Conservation (phyloP, 257 asterid species). For the Solanum peruvianum region DNA sequence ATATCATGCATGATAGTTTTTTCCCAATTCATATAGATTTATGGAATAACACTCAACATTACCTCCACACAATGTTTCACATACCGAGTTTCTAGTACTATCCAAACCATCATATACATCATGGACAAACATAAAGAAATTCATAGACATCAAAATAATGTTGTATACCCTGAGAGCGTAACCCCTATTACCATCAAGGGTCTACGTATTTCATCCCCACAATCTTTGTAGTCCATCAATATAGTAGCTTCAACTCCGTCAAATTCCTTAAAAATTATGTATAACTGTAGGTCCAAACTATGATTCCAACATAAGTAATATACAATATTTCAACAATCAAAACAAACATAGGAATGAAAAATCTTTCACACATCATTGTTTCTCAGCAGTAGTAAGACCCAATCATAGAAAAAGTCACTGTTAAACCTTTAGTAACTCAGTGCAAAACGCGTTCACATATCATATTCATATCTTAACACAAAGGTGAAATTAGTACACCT, state of each 20-base stretch:
- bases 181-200: not conserved
- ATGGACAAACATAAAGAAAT: not conserved
- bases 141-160: not conserved
- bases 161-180: not conserved
- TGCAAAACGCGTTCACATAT: not conserved
- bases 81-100: not conserved
- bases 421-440: not conserved
- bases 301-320: not conserved
- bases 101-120: not conserved
- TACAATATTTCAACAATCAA: not conserved
- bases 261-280: no score
- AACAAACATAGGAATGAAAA: no score
- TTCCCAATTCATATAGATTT: not conserved
- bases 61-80: not conserved
- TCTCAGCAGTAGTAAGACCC: not conserved
- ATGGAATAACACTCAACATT: not conserved
- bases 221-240: not conserved
- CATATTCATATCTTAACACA: not conserved
- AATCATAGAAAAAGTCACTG: not conserved
- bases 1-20: not conserved
- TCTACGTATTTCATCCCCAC: not conserved
- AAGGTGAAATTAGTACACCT: not conserved
- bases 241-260: not conserved
- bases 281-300: not conserved
- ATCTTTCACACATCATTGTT: not conserved